phyloP scores from a whole-genome alignment of 2,329 filamentous ascomycete species.

The Trichoderma koningiopsis region DNA sequence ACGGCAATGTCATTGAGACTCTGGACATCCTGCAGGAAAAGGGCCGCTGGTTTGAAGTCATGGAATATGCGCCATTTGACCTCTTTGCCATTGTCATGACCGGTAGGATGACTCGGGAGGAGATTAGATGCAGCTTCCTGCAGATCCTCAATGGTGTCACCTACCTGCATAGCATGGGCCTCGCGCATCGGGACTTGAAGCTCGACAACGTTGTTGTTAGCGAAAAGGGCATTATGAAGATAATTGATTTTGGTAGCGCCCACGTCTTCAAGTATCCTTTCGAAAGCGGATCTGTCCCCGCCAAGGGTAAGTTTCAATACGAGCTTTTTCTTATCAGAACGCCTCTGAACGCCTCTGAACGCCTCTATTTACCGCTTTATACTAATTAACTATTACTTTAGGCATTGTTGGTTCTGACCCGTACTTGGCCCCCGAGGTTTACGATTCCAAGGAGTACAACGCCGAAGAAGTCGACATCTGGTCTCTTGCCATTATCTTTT shows the following conservation, averaged over 20 bases:
- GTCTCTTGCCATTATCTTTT: conserved; percentile 98
- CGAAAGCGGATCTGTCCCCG: conserved; percentile 64
- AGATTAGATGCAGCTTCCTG: conserved; percentile 86
- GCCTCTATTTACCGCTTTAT: background rate
- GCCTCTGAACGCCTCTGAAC: too few relatives aligned
- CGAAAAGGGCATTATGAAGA: conserved; percentile 96
- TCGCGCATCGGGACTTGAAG: conserved; percentile 94
- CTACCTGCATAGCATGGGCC: conserved; percentile 91
- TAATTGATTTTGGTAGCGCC: conserved; percentile 97
- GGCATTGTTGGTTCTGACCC: conserved; percentile 82
- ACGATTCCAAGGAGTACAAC: conserved; percentile 90
- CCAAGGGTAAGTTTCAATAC: conserved; percentile 40
- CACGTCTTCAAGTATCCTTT: conserved; percentile 98
- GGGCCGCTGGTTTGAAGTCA: conserved; percentile 94
- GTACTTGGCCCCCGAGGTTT: conserved; percentile 95
- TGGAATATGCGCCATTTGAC: conserved; percentile 97
- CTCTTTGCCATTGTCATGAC: conserved; percentile 99
- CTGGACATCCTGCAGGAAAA: conserved; percentile 96
- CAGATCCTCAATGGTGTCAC: conserved; percentile 94
- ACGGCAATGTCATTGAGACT: conserved; percentile 98
- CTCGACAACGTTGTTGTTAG: conserved; percentile 98
- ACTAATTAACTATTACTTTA: conserved; percentile 34
- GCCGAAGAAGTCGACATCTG: conserved; percentile 93
- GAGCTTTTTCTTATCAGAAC: background rate
- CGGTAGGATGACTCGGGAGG: conserved; percentile 90